Evolutionary conservation across 768 basidiomycete species (phyloP).

Genomic region (Hydnomerulius pinastri): DNA sequence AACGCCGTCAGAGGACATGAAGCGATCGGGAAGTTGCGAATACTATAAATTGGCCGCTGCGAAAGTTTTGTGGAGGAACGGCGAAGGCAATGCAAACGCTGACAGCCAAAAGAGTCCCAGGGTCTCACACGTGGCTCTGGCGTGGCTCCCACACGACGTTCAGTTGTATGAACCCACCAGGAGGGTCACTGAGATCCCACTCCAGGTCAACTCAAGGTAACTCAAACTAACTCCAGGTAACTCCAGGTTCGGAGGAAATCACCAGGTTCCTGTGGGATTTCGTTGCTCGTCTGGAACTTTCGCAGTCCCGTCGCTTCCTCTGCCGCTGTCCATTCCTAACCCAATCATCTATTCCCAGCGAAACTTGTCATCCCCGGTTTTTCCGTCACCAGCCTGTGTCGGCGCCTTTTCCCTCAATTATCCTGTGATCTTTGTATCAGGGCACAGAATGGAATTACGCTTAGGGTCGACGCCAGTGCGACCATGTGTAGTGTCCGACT

Average conservation of each 20-base stretch:
- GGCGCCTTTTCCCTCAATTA: conserved; percentile 5
- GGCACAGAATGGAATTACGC: background rate
- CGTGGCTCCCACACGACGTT: conserved; percentile 22
- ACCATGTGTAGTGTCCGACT: conserved; percentile 3
- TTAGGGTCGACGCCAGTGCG: background rate
- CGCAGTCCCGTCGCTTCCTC: conserved; percentile 1
- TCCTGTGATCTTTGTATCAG: background rate
- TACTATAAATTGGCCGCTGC: conserved; percentile 8
- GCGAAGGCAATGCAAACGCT: conserved; percentile 15
- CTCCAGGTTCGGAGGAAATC: conserved; percentile 17
- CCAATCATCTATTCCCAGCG: conserved; percentile 1
- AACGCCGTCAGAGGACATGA: background rate
- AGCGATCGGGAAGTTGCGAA: conserved; percentile 23
- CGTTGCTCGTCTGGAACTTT: background rate
- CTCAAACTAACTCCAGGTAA: too few species aligned
- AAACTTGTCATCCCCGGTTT: background rate
- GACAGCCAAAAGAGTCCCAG: conserved; percentile 15
- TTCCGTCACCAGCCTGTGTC: conserved; percentile 4
- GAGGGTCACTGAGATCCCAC: conserved; percentile 8
- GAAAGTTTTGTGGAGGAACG: conserved; percentile 11
- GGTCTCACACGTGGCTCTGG: conserved; percentile 26
- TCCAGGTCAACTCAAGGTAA: conserved; percentile 8
- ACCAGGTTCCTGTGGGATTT: conserved; percentile 3
- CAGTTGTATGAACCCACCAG: background rate
- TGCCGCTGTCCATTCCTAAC: conserved; percentile 1